Evolutionary conservation across 148 eudicot species (phyloP).

Genomic region (Bassia scoparia): DNA sequence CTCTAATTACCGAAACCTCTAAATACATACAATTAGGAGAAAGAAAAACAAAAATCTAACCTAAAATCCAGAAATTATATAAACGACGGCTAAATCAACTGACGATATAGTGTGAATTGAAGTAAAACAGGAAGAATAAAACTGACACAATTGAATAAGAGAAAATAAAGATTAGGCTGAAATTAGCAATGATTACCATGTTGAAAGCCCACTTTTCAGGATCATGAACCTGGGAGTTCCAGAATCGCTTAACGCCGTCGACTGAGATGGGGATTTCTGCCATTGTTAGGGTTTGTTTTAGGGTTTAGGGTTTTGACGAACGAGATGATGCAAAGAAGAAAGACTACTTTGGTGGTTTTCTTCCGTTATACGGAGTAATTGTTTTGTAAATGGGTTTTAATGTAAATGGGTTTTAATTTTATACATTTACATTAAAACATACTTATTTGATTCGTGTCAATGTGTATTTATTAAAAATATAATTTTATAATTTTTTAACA

Average conservation of each 20-base stretch:
- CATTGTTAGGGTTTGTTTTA: slow-evolving; percentile 26
- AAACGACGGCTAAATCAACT: background rate
- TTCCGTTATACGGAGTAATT: too few species aligned
- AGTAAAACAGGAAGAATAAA: background rate
- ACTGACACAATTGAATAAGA: background rate
- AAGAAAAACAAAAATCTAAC: background rate
- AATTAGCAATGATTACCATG: slow-evolving; percentile 26
- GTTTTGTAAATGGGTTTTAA: too few species aligned
- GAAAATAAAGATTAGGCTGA: background rate
- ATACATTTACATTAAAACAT: too few species aligned
- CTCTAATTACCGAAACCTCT: background rate
- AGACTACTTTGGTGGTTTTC: too few species aligned
- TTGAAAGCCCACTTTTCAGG: slow-evolving; percentile 42
- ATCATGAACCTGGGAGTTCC: slow-evolving; percentile 39
- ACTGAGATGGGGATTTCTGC: slow-evolving; percentile 34
- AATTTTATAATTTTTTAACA: too few species aligned
- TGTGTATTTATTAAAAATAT: too few species aligned
- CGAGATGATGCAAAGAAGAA: too few species aligned
- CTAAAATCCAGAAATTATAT: background rate
- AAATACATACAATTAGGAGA: background rate
- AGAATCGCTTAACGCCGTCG: slow-evolving; percentile 39
- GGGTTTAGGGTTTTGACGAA: slow-evolving; percentile 21
- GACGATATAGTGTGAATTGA: background rate
- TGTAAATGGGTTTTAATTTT: too few species aligned
- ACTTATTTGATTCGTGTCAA: too few species aligned